phyloP scores from a whole-genome alignment of 164 flowering plant species.

The Umbellularia californica region DNA sequence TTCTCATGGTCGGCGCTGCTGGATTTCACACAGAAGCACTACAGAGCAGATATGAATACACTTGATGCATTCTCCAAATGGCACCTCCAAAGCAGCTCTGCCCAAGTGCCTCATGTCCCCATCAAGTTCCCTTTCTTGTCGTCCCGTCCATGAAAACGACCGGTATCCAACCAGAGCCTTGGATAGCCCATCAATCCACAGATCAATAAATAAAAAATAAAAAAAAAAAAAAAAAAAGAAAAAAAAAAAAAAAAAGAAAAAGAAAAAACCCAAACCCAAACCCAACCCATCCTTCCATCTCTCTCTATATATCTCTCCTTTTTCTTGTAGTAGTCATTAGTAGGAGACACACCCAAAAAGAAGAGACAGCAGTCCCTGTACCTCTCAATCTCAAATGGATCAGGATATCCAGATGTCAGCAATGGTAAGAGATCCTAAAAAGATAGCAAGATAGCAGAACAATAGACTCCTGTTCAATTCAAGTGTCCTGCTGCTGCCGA shows the following conservation, averaged over 20 bases:
- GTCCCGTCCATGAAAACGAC: background rate
- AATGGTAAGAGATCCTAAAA: background rate
- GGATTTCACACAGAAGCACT: constrained; percentile 78
- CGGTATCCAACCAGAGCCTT: background rate
- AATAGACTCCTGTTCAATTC: background rate
- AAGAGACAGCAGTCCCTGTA: background rate
- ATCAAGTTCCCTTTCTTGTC: background rate
- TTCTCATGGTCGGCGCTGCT: constrained; percentile 71
- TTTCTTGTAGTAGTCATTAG: no score
- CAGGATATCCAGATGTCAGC: background rate
- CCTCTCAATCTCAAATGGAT: background rate
- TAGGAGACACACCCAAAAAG: no score
- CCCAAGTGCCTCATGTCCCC: background rate
- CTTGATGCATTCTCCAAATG: constrained; percentile 59
- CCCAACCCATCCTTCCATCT: no score
- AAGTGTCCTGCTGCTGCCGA: background rate
- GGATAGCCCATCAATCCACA: background rate
- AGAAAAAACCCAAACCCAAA: no score
- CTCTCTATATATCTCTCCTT: no score
- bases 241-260: background rate
- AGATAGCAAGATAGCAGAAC: background rate
- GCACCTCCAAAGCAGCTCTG: constrained; percentile 25
- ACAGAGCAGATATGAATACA: constrained; percentile 79
- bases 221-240: background rate
- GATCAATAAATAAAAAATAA: background rate